phyloP scores from a whole-genome alignment of 768 basidiomycete species.

The Royoungia palumana region DNA sequence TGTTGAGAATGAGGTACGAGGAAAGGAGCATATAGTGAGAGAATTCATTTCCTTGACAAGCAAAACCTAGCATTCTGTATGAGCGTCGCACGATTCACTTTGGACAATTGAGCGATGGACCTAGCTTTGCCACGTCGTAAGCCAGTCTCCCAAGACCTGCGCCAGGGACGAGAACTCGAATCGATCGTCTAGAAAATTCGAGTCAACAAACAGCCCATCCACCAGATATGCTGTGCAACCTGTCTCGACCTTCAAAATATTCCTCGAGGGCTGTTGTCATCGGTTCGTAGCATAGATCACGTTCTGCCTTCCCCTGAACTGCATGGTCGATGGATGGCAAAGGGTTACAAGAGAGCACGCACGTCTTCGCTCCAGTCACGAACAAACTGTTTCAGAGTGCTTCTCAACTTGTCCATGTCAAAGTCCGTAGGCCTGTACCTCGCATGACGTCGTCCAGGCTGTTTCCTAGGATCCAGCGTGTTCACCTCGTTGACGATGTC shows the following conservation, averaged over 20 bases:
- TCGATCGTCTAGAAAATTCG: slow-evolving; percentile 37
- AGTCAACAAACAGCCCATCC: neutral
- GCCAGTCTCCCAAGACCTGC: slow-evolving; percentile 86
- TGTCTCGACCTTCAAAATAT: slow-evolving; percentile 53
- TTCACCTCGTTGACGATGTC: slow-evolving; percentile 16
- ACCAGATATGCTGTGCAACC: slow-evolving; percentile 30
- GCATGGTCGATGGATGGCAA: neutral
- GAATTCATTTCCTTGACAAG: slow-evolving; percentile 94
- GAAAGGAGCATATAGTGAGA: slow-evolving; percentile 92
- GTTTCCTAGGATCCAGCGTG: slow-evolving; percentile 11
- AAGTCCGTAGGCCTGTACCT: slow-evolving; percentile 57
- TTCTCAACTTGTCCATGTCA: slow-evolving; percentile 88
- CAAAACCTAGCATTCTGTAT: slow-evolving; percentile 55
- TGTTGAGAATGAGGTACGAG: slow-evolving; percentile 85
- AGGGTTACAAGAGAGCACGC: slow-evolving; percentile 7
- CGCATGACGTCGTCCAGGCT: slow-evolving; percentile 10
- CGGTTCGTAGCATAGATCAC: slow-evolving; percentile 76
- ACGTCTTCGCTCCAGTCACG: slow-evolving; percentile 92
- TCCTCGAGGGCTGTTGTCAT: slow-evolving; percentile 71
- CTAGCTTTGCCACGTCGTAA: slow-evolving; percentile 80
- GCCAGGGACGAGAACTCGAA: slow-evolving; percentile 85
- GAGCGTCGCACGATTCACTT: neutral
- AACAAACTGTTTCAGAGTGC: slow-evolving; percentile 89
- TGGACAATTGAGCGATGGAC: slow-evolving; percentile 37
- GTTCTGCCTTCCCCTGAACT: slow-evolving; percentile 66